Evolutionary conservation across 257 asterid genomes (phyloP).

Genomic region (Nicotiana sylvestris): DNA sequence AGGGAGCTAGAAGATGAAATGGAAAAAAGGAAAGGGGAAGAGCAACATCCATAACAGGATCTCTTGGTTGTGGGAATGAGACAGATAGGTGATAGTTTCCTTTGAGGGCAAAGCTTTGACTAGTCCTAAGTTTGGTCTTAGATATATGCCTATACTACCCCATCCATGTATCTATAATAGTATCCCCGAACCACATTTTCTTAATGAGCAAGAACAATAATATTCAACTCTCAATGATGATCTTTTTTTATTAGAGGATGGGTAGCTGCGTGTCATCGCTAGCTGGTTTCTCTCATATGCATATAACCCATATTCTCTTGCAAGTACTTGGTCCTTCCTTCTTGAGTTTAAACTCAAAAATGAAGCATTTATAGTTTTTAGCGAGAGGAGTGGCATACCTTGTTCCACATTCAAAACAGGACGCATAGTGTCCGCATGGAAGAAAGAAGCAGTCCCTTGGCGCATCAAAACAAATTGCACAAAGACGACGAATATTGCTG

Average conservation of each 20-base stretch:
- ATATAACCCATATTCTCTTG: neutral
- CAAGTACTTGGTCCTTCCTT: neutral
- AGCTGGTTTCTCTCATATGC: neutral
- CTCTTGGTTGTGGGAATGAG: neutral
- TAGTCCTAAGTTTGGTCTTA: neutral
- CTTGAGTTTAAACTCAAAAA: neutral
- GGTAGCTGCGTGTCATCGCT: neutral
- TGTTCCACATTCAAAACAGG: slow-evolving; percentile 77
- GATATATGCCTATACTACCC: neutral
- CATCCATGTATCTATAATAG: neutral
- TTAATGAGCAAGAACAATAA: neutral
- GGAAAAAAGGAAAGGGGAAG: neutral
- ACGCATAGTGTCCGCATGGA: slow-evolving; percentile 85
- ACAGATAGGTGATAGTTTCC: neutral
- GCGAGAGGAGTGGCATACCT: slow-evolving; percentile 36
- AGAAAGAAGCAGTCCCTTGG: slow-evolving; percentile 77
- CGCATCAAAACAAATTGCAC: slow-evolving; percentile 88
- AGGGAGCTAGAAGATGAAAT: no score
- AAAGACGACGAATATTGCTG: slow-evolving; percentile 33
- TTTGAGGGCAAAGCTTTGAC: neutral
- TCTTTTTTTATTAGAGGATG: neutral
- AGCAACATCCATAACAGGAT: neutral
- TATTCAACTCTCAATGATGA: neutral
- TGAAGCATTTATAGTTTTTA: neutral
- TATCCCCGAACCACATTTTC: neutral